Base-by-base conservation (phyloP, 2,329 filamentous ascomycete genomes). In the Colletotrichum sp. region DNA sequence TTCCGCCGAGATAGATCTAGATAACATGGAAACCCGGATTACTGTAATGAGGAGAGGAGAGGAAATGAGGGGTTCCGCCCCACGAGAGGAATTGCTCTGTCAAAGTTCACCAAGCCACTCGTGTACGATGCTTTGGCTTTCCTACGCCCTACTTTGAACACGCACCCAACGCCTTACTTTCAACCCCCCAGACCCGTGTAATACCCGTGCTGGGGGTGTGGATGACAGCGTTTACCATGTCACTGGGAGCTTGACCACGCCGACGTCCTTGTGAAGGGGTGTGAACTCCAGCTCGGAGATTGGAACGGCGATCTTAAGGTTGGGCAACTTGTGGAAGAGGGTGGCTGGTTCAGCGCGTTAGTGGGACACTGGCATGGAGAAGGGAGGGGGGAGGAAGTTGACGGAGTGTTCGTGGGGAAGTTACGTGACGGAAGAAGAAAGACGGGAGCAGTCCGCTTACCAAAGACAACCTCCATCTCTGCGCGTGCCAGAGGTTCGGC, bases 401-500 rank as follows among this genome's bases (percentile, higher is more conserved):
- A 24, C n/a, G 63, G 26, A 16, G 26, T 13, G 24, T 4, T 66
- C 34, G 16, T 52, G 44, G 44, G 44, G 44, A 21, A 52, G 44
- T 52, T 52, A 52, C 44, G n/a, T 21, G 44, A n/a, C n/a, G n/a
- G n/a, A 49, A 49, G 1, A 3, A 49, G 21, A 13, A 28, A 4
- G 12, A 21, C 34, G 60, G 55, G 70, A 26, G 30, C 26, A 34
- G 12, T 63, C 3, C 60, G 81, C 85, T 82, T 77, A 87, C 85
- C 79, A 79, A 89, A 89, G 2, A 87, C 86, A 73, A 83, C 81
- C 63, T 83, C 83, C 68, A 89, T 78, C 78, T 89, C 87, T 0
- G 84, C 81, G 66, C 84, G 83, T 6, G 88, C 85, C 12, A 89
- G 79, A 57, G 81, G 81, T 78, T 89, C 87, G 7, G 86, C 87